Evolutionary conservation across 345 rosid species (phyloP), one percentile per base, ranked within the genome.

Genomic region (Salix udensis): DNA sequence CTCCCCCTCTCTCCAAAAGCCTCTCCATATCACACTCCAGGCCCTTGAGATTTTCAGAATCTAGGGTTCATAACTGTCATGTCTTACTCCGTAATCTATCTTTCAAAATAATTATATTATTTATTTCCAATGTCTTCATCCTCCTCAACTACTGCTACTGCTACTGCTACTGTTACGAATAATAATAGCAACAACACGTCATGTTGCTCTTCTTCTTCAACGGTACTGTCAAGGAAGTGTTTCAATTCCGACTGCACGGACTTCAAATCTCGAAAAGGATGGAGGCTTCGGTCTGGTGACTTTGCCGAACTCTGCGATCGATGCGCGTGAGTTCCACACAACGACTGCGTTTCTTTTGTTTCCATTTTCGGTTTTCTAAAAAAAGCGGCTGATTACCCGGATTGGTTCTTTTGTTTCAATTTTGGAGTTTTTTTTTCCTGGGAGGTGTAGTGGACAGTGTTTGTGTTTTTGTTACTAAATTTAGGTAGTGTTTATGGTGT

Each of bases 221-320:
- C 87, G 37, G 58, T 87, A 21, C 67, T 23, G 39, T 46, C 86
- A 46, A 84, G 80, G 85, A 84, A 91, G 72, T 94, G 99, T 87
- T 92, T 85, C 82, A 96, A 96, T 85, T 68, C 84, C 68, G 92
- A 86, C 71, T 93, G 99, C 81, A 65, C 75, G 67, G 92, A 90
- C 83, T 77, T 84, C 83, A 87, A 82, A 74, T 88, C 90, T 42
- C 85, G 92, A 55, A 93, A 86, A 74, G 99, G 95, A 14, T 96
- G 99, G 99, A 87, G 88, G 76, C 86, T 96, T 73, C 96, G 94
- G 72, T 71, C 83, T 67, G 98, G 97, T 28, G 97, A 91, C 80
- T 84, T 79, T 53, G 97, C 90, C 12, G 92, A 92, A 76, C 98
- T 96, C 68, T 96, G 99, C 86, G 91, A 90, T 84, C 91, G 94